Evolutionary conservation across 352 stramenopile species (phyloP).

Genomic region (Blastocystis hominis): DNA sequence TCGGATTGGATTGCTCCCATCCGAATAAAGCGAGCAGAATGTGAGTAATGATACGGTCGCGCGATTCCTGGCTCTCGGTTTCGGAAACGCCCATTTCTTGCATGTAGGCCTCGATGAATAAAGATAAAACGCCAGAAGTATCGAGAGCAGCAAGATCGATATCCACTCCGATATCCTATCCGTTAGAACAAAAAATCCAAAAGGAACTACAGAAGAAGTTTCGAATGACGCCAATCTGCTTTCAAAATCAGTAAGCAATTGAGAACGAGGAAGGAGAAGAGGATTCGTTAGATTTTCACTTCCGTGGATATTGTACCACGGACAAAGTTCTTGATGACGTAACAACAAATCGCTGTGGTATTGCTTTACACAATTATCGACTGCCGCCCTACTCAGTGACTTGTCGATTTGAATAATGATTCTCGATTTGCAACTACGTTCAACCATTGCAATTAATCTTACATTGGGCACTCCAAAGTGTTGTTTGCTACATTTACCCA

Average conservation of each 20-base stretch:
- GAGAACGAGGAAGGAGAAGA: background rate
- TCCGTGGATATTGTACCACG: slow-evolving; percentile 10
- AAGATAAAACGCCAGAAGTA: background rate
- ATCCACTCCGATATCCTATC: slow-evolving; percentile 21
- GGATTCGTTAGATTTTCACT: slow-evolving; percentile 5
- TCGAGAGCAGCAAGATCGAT: background rate
- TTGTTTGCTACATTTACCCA: slow-evolving; percentile 33
- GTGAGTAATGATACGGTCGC: background rate
- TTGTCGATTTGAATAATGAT: slow-evolving; percentile 7
- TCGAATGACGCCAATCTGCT: background rate
- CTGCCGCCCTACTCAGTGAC: background rate
- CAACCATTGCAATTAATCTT: background rate
- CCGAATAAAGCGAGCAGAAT: slow-evolving; percentile 37
- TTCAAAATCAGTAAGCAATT: slow-evolving; percentile 7
- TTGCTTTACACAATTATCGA: background rate
- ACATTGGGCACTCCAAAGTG: slow-evolving; percentile 51
- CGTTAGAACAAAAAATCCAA: background rate
- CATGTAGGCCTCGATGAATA: slow-evolving; percentile 46
- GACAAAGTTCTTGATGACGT: background rate
- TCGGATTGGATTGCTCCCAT: background rate
- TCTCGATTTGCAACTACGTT: background rate
- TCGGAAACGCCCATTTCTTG: slow-evolving; percentile 39
- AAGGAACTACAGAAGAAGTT: background rate
- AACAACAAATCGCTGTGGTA: background rate
- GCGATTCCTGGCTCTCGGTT: background rate